These are phyloP conservation scores for Mycogone perniciosa DNA, from an alignment of 2,329 filamentous ascomycete species.

Conservation along the genomic window DNA sequence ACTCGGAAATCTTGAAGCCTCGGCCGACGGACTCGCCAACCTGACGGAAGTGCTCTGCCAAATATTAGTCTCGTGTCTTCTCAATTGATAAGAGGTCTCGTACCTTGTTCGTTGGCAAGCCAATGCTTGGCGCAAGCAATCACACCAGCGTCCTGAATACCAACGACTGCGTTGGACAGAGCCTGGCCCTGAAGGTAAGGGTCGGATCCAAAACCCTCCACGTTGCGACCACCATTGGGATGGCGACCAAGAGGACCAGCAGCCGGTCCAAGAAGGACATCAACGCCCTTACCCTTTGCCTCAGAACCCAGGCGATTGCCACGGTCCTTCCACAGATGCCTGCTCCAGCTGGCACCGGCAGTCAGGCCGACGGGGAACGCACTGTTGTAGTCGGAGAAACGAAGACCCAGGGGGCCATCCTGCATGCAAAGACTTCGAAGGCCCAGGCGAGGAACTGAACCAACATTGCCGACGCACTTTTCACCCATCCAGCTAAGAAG, in stretches of 20 bases:
- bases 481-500: slow-evolving; percentile 44
- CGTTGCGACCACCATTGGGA: slow-evolving; percentile 48
- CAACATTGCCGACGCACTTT: slow-evolving; percentile 70
- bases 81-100: background rate
- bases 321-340: slow-evolving; percentile 53
- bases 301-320: slow-evolving; percentile 50
- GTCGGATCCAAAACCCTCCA: slow-evolving; percentile 65
- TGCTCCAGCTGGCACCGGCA: slow-evolving; percentile 77
- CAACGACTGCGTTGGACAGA: slow-evolving; percentile 66
- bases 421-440: slow-evolving; percentile 76
- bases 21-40: slow-evolving; percentile 43
- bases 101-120: slow-evolving; percentile 63
- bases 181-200: slow-evolving; percentile 68
- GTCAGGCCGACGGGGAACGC: slow-evolving; percentile 76
- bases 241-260: slow-evolving; percentile 41
- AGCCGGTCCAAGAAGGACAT: slow-evolving; percentile 57
- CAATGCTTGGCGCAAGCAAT: slow-evolving; percentile 80
- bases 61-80: background rate
- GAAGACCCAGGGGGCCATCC: slow-evolving; percentile 76
- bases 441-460: slow-evolving; percentile 62
- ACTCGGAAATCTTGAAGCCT: slow-evolving; percentile 57
- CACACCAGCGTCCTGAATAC: slow-evolving; percentile 75
- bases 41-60: slow-evolving; percentile 63
- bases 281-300: slow-evolving; percentile 68
- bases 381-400: slow-evolving; percentile 70